Evolutionary conservation across 2,329 filamentous ascomycete species (phyloP).

Genomic region (Grosmannia clavigera): DNA sequence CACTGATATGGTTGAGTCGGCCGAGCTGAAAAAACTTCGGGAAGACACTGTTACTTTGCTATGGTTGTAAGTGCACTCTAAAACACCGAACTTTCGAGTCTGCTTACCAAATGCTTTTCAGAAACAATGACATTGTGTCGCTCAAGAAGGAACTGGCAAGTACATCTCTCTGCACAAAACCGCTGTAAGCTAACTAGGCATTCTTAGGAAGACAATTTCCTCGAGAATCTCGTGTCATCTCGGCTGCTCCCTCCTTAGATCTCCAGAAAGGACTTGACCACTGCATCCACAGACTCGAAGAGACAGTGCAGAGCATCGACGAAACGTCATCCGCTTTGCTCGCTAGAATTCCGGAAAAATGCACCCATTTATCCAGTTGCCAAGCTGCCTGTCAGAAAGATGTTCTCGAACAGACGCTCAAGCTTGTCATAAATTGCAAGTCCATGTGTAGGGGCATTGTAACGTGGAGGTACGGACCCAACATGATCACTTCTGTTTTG

Average conservation of each 20-base stretch:
- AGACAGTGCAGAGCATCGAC: neutral
- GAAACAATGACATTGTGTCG: neutral
- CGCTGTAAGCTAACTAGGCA: neutral
- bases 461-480: neutral
- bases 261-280: neutral
- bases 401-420: neutral
- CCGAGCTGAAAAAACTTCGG: neutral
- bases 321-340: neutral
- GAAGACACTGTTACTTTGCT: neutral
- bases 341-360: neutral
- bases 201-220: neutral
- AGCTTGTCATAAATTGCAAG: neutral
- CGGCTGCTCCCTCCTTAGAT: neutral
- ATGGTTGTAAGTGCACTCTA: neutral
- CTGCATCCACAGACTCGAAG: neutral
- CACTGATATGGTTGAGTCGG: neutral
- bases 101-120: neutral
- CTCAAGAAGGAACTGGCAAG: neutral
- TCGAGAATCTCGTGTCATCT: neutral
- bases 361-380: neutral
- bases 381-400: neutral
- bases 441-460: neutral
- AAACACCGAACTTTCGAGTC: neutral
- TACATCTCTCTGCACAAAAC: neutral
- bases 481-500: neutral